Evolutionary conservation across 2,329 filamentous ascomycete genomes (phyloP), one percentile per base, ranked within the genome.

Genomic region (Cercospora citrullina): DNA sequence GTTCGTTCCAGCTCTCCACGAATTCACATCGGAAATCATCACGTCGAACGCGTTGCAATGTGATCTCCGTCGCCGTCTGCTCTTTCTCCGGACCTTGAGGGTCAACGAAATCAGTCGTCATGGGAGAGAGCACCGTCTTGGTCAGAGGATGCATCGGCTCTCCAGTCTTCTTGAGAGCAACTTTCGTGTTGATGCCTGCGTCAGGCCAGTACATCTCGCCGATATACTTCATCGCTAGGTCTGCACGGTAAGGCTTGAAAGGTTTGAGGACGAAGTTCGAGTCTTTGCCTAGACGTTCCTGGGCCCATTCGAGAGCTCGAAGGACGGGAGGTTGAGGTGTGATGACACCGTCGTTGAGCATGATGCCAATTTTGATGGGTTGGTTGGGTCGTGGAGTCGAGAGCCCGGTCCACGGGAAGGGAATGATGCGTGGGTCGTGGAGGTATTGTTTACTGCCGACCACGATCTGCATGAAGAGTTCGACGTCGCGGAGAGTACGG

Each of bases 171-270:
- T 63, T 65, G 1, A 68, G 59, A 16, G 68, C 62, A 1, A 18
- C 12, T 18, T 63, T 68, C 5, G 68, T 68, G 18, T 57, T 48
- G 36, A 68, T 57, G 16, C 64, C 69, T 1, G 48, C 55, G 28
- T 71, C 67, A 4, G 69, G 69, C 67, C 67, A 71, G 65, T 71
- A 71, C 57, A 65, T 64, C 60, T 66, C 28, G 9, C 67, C 53
- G 39, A 71, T 66, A 53, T 66, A 60, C 4, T 42, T 60, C 62
- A 69, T 66, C 6, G 69, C 69, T 31, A 64, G 42, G 21, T 60
- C 67, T 14, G 65, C 45, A 7, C 64, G 36, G 48, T 69, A 68
- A 7, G 67, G 65, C 5, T n/a, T 66, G 60, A 68, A 71, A 23
- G 67, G 69, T 59, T 71, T 71, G 12, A 71, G 45, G n/a, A 58